phyloP scores from a whole-genome alignment of 208 protist genomes.

The Vickermania ingenoplastis region DNA sequence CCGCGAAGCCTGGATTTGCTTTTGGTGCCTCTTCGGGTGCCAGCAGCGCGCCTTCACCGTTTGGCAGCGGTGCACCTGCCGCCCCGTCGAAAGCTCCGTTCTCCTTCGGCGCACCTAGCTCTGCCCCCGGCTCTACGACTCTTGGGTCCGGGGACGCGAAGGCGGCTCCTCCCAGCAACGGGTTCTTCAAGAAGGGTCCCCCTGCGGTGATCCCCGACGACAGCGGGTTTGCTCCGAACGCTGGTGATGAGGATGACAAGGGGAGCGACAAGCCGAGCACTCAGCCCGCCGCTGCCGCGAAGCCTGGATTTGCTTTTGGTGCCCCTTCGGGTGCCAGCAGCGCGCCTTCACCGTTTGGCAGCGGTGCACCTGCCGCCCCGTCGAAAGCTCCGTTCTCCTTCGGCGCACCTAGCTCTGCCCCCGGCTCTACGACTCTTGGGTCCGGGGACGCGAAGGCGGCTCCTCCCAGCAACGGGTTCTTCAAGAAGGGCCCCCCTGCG shows the following conservation, averaged over 20 bases:
- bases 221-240: conserved; percentile 51
- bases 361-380: neutral
- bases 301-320: conserved; percentile 12
- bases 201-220: conserved; percentile 48
- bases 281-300: conserved; percentile 6
- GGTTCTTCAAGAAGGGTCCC: conserved; percentile 45
- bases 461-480: conserved; percentile 14
- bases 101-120: too few species aligned
- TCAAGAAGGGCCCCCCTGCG: conserved; percentile 12
- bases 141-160: too few species aligned
- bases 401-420: conserved; percentile 5
- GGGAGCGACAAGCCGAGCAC: conserved; percentile 1
- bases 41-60: neutral
- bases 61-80: neutral
- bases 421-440: conserved; percentile 2
- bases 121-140: too few species aligned
- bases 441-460: neutral
- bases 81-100: conserved; percentile 4
- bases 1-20: conserved; percentile 10
- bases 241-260: conserved; percentile 44
- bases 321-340: neutral
- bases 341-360: too few species aligned
- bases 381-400: conserved; percentile 10
- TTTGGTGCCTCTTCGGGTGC: conserved; percentile 5
- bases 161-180: conserved; percentile 12